Conservation (phyloP, 495 filamentous ascomycete genomes). For the Rostrohypoxylon terebratum region DNA sequence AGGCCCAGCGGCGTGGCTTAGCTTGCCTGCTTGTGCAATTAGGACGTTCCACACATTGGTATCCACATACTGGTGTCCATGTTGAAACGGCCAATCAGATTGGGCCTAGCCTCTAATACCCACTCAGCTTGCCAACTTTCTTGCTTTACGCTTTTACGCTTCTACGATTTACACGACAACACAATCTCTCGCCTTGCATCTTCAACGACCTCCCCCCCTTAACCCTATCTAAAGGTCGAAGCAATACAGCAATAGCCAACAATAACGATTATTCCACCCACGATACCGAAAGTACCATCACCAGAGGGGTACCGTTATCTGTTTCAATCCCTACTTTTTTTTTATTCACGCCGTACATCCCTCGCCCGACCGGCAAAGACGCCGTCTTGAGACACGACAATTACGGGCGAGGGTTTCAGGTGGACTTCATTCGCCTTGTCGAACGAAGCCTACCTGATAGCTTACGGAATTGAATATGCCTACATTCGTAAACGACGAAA, state of each 20-base stretch:
- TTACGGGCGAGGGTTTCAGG: conserved; percentile 42
- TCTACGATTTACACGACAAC: conserved; percentile 40
- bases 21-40: conserved; percentile 37
- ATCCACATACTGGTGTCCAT: conserved; percentile 40
- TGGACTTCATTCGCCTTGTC: conserved; percentile 26
- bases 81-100: conserved; percentile 28
- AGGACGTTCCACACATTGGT: conserved; percentile 26
- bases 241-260: background rate
- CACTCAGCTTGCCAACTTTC: conserved; percentile 46
- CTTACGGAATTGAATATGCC: conserved; percentile 62
- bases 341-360: conserved; percentile 20
- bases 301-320: conserved; percentile 15
- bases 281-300: conserved; percentile 23
- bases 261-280: conserved; percentile 23
- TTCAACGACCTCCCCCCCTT: conserved; percentile 33
- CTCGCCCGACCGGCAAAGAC: conserved; percentile 30
- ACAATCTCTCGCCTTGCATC: conserved; percentile 35
- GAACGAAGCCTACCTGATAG: conserved; percentile 31
- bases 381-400: conserved; percentile 15
- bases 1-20: conserved; percentile 33
- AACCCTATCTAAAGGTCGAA: background rate
- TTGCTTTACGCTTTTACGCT: conserved; percentile 12
- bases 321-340: background rate
- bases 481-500: conserved; percentile 67
- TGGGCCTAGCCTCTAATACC: conserved; percentile 17